phyloP scores from a whole-genome alignment of 352 stramenopile species.

The Pythium diclinum region DNA sequence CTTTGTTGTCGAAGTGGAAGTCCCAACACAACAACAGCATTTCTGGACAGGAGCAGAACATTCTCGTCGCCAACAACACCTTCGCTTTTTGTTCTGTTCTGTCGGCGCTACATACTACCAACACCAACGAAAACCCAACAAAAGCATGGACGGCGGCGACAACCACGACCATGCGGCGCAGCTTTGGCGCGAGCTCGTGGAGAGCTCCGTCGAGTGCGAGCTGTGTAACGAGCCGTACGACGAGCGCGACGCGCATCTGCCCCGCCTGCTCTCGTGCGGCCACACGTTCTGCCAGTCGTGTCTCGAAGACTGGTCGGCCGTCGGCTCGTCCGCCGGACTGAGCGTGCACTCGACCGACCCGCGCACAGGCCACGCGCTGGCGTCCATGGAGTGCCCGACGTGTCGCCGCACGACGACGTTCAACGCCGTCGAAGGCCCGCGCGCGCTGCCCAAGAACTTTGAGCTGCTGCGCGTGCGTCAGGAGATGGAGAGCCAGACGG shows the following conservation, averaged over 20 bases:
- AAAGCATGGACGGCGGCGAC: not conserved
- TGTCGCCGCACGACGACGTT: slow-evolving; percentile 60
- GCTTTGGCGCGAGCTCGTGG: slow-evolving; percentile 71
- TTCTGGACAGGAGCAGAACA: not conserved
- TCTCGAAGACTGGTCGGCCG: slow-evolving; percentile 57
- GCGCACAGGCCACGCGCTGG: slow-evolving; percentile 21
- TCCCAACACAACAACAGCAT: not conserved
- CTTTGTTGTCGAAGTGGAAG: slow-evolving; percentile 18
- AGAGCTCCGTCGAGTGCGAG: slow-evolving; percentile 81
- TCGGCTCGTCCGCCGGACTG: slow-evolving; percentile 27
- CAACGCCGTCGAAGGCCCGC: slow-evolving; percentile 36
- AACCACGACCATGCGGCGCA: slow-evolving; percentile 51
- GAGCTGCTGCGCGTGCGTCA: slow-evolving; percentile 81
- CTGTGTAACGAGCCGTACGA: slow-evolving; percentile 85
- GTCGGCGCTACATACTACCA: not conserved
- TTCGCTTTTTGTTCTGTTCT: not conserved
- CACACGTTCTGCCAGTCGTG: slow-evolving; percentile 86
- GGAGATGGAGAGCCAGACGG: slow-evolving; percentile 73
- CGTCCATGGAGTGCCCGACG: slow-evolving; percentile 66
- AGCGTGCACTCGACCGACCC: slow-evolving; percentile 24
- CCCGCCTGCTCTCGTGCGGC: slow-evolving; percentile 67
- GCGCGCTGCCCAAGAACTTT: slow-evolving; percentile 81
- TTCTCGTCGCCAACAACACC: not conserved
- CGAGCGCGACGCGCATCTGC: slow-evolving; percentile 63
- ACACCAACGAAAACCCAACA: not conserved